Evolutionary conservation across 2,329 filamentous ascomycete genomes (phyloP).

Genomic region (Fusarium virguliforme): DNA sequence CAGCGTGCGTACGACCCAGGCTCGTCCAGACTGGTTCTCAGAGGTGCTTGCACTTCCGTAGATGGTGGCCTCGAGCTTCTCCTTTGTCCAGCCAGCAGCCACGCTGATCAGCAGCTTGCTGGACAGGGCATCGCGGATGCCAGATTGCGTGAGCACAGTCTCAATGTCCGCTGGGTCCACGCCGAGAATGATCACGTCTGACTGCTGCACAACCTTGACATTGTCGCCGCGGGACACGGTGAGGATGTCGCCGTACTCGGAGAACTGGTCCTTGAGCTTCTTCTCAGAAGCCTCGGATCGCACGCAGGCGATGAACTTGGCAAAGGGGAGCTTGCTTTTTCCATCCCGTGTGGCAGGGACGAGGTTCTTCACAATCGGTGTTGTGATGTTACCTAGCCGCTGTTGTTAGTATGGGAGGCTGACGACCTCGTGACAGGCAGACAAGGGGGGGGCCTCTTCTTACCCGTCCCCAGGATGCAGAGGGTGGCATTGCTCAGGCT

Average conservation of each 20-base stretch:
- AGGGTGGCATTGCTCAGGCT: slow-evolving; percentile 40
- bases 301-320: slow-evolving; percentile 52
- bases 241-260: slow-evolving; percentile 31
- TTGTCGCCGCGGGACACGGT: slow-evolving; percentile 54
- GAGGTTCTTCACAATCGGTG: slow-evolving; percentile 50
- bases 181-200: slow-evolving; percentile 63
- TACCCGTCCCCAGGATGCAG: slow-evolving; percentile 50
- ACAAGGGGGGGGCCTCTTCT: neutral
- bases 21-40: slow-evolving; percentile 37
- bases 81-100: slow-evolving; percentile 65
- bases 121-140: slow-evolving; percentile 58
- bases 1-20: slow-evolving; percentile 53
- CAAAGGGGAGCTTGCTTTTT: slow-evolving; percentile 43
- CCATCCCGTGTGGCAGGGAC: slow-evolving; percentile 26
- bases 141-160: slow-evolving; percentile 56
- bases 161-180: slow-evolving; percentile 64
- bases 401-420: neutral
- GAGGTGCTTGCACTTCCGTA: slow-evolving; percentile 48
- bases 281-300: slow-evolving; percentile 49
- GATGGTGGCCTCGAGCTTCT: slow-evolving; percentile 57
- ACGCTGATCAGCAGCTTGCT: slow-evolving; percentile 68
- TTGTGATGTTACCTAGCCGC: slow-evolving; percentile 54
- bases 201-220: slow-evolving; percentile 54
- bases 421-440: too few species aligned
- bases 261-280: slow-evolving; percentile 44